These are phyloP conservation scores for Mucor velutinosus DNA, from an alignment of 371 early-diverging fungal genomes.

Conservation along the genomic window DNA sequence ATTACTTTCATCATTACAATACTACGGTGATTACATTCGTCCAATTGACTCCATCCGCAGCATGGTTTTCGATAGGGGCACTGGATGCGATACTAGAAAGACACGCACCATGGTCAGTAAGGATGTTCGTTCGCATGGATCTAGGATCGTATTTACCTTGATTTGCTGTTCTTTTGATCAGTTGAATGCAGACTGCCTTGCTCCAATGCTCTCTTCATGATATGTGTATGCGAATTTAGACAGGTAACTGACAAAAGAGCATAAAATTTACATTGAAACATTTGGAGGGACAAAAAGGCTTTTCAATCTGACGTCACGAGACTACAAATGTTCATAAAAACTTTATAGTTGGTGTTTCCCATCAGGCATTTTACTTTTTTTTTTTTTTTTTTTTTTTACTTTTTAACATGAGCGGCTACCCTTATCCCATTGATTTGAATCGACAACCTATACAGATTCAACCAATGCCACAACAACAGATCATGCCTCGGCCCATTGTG, in stretches of 20 bases:
- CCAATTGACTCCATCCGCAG: slow-evolving; percentile 6
- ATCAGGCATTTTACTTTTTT: background rate
- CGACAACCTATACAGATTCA: slow-evolving; percentile 1
- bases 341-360: background rate
- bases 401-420: background rate
- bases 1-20: too few species aligned
- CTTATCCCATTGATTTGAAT: background rate
- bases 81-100: slow-evolving; percentile 69
- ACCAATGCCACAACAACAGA: background rate
- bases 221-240: background rate
- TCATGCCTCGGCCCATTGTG: background rate
- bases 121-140: background rate
- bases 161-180: background rate
- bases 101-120: background rate
- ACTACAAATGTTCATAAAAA: background rate
- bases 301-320: background rate
- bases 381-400: background rate
- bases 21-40: background rate
- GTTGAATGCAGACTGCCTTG: background rate
- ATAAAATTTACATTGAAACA: background rate
- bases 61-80: slow-evolving; percentile 96
- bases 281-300: background rate
- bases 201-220: background rate
- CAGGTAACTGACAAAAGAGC: background rate
- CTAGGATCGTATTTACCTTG: too few species aligned